Evolutionary conservation across 2,329 filamentous ascomycete genomes (phyloP), one percentile per base, ranked within the genome.

Genomic region (Alternaria arbusti): DNA sequence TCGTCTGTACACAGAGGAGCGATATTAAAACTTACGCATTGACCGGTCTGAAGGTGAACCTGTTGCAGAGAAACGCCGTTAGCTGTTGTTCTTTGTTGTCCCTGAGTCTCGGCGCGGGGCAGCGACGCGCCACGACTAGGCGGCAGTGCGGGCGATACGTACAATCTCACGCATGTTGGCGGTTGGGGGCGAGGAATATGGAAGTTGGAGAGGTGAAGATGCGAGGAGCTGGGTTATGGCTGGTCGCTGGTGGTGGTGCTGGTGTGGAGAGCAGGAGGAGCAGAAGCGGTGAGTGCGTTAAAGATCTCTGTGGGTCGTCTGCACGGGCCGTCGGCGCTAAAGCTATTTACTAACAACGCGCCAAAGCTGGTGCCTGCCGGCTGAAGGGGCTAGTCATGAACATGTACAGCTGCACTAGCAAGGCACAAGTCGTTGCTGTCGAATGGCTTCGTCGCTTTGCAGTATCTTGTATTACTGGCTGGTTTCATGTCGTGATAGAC

Each of bases 11-110:
- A 47, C 17, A 47, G 47, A 45, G 43, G 43, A 32, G 46, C 25
- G 45, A 47, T 54, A 63, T 50, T 58, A 67, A 43, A 59, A 88
- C 90, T 86, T 90, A 97, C 95, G 88, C 96, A 98, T 90, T 99
- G 96, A 85, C 96, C 96, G 89, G 96, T 99, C 88, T 99, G 96
- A 79, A 99, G 94, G 86, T 99, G 96, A 86, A 98, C 95, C 95
- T 98, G 81, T 87, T 71, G 72, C 64, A 73, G 77, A 79, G 79
- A 83, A 84, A 79, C 15, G 54, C 71, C 68, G 80, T 88, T 90
- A 86, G 91, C 89, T 84, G 76, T 79, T 79, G 75, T 77, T 81
- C 80, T 80, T 82, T 75, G 69, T 65, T 77, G 75, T 76, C 74
- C 74, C 70, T 77, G 77, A 74, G 47, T 59, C 64, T 65, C 67